Evolutionary conservation across 2,329 filamentous ascomycete species (phyloP).

Genomic region (Penicillium thymicola): DNA sequence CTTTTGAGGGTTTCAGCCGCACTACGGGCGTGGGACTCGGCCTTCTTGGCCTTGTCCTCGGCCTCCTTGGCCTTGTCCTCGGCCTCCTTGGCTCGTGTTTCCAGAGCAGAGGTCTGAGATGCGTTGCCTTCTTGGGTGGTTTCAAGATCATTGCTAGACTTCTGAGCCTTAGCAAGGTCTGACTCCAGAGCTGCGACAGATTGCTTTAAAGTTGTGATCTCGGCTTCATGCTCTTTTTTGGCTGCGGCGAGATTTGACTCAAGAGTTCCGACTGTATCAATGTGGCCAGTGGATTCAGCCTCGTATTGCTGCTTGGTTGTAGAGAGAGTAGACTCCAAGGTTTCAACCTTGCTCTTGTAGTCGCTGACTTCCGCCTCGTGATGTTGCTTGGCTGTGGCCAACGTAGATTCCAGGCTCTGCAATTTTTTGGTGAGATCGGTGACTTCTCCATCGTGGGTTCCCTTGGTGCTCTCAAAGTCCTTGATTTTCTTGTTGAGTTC

Average conservation of each 20-base stretch:
- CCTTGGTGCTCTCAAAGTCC: slow-evolving; percentile 57
- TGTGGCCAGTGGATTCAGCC: slow-evolving; percentile 59
- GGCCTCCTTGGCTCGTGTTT: slow-evolving; percentile 49
- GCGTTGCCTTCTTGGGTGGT: slow-evolving; percentile 52
- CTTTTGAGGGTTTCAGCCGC: slow-evolving; percentile 56
- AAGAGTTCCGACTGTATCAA: slow-evolving; percentile 56
- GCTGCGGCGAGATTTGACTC: slow-evolving; percentile 39
- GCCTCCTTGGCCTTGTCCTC: slow-evolving; percentile 41
- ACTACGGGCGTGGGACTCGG: slow-evolving; percentile 41
- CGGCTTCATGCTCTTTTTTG: slow-evolving; percentile 56
- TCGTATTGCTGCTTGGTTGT: slow-evolving; percentile 60
- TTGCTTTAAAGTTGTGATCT: slow-evolving; percentile 58
- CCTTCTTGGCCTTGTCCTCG: slow-evolving; percentile 27
- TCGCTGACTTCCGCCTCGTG: slow-evolving; percentile 59
- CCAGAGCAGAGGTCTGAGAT: slow-evolving; percentile 44
- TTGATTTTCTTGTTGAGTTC: slow-evolving; percentile 58
- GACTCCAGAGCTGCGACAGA: slow-evolving; percentile 57
- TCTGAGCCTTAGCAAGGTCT: slow-evolving; percentile 49
- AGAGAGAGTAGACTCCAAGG: slow-evolving; percentile 49
- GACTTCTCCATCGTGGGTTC: slow-evolving; percentile 59
- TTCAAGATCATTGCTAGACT: slow-evolving; percentile 55
- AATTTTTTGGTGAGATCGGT: slow-evolving; percentile 61
- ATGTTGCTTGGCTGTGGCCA: slow-evolving; percentile 26
- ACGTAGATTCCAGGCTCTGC: slow-evolving; percentile 51
- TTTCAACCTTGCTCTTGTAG: slow-evolving; percentile 56